A percentile compares a stretch with the other conserved stretches of the same genome.
These are phyloP conservation scores for Aureobasidium sp. DNA, from an alignment of 2,329 filamentous ascomycete species.

Conservation along the genomic window DNA sequence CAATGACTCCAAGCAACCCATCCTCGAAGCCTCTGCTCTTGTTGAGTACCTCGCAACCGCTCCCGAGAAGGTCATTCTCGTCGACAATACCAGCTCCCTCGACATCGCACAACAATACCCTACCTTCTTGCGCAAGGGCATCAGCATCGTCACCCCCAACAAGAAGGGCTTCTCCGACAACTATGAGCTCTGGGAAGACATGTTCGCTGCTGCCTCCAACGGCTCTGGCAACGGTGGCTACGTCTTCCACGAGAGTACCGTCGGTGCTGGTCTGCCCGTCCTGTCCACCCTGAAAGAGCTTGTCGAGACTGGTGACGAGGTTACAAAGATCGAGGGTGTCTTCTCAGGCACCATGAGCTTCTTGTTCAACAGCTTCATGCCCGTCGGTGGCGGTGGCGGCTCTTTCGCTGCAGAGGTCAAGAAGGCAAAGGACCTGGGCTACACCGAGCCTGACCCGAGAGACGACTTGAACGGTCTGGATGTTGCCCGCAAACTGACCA, in stretches of 20 bases:
- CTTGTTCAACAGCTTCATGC: constrained; percentile 95
- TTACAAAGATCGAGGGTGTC: constrained; percentile 89
- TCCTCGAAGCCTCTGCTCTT: constrained; percentile 61
- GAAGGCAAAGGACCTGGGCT: constrained; percentile 87
- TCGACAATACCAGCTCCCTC: constrained; percentile 94
- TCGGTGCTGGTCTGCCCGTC: constrained; percentile 86
- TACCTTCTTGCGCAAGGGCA: constrained; percentile 66
- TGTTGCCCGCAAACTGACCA: constrained; percentile 92
- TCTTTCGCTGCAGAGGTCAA: constrained; percentile 87
- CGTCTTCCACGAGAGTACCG: constrained; percentile 90
- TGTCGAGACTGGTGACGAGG: constrained; percentile 85
- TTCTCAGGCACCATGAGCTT: constrained; percentile 98
- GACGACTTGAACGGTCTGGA: constrained; percentile 83
- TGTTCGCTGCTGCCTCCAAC: constrained; percentile 64
- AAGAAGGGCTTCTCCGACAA: constrained; percentile 93
- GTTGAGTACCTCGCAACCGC: constrained; percentile 70
- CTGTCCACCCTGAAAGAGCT: constrained; percentile 90
- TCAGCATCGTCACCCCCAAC: constrained; percentile 92
- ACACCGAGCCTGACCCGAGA: constrained; percentile 80
- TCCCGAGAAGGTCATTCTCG: constrained; percentile 69
- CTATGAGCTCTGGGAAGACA: constrained; percentile 75
- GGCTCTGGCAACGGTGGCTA: constrained; percentile 55
- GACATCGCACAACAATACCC: constrained; percentile 80
- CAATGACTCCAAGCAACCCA: constrained; percentile 53
- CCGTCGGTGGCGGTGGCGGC: constrained; percentile 63